phyloP scores from a whole-genome alignment of 2,329 filamentous ascomycete species.

The Emmonsiellopsis sp. region DNA sequence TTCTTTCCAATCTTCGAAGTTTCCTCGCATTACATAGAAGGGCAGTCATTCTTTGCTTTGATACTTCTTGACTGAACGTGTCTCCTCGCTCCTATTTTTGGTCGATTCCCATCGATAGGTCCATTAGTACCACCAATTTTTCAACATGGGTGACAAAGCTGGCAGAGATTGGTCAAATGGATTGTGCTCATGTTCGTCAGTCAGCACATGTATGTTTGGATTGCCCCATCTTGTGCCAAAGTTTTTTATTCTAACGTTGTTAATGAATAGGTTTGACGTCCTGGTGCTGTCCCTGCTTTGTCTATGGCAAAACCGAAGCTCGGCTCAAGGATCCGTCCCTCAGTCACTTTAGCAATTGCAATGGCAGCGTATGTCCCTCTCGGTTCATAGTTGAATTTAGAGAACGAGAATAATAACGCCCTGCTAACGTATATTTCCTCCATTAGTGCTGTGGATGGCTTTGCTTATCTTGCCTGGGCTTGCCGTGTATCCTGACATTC shows the following conservation, averaged over 20 bases:
- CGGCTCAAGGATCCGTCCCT: conserved; percentile 22
- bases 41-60: neutral
- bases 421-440: neutral
- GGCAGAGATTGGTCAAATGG: conserved; percentile 20
- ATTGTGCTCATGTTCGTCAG: conserved; percentile 24
- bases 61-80: no score
- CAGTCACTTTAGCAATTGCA: conserved; percentile 18
- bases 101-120: no score
- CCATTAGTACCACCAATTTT: neutral
- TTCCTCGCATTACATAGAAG: neutral
- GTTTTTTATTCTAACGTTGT: neutral
- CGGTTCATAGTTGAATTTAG: neutral
- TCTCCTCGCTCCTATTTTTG: no score
- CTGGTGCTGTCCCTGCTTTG: conserved; percentile 22
- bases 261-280: conserved; percentile 16
- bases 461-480: conserved; percentile 20
- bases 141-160: conserved; percentile 1
- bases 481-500: conserved; percentile 37
- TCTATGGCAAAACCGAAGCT: conserved; percentile 23
- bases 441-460: conserved; percentile 28
- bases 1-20: neutral
- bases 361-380: conserved; percentile 18
- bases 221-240: neutral
- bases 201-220: conserved; percentile 19
- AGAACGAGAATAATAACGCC: neutral